These are phyloP conservation scores for Grammothele lineata DNA, from an alignment of 768 basidiomycete species.

Conservation along the genomic window DNA sequence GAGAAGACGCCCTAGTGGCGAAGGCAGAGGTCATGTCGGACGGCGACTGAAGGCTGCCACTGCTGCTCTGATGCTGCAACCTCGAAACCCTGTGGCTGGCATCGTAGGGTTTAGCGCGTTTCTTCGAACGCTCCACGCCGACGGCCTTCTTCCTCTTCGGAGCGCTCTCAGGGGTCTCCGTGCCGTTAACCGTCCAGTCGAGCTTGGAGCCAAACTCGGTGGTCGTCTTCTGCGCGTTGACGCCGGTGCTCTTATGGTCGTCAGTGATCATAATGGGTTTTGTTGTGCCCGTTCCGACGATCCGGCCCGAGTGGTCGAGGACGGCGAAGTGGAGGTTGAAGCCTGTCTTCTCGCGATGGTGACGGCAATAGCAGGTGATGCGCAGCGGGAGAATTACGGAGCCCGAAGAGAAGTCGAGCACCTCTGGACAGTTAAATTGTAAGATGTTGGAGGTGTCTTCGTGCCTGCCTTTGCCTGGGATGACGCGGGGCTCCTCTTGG, in stretches of 20 bases:
- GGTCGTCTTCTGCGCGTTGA: slow-evolving; percentile 22
- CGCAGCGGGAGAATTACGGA: slow-evolving; percentile 88
- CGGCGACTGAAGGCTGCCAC: slow-evolving; percentile 27
- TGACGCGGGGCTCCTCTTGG: slow-evolving; percentile 42
- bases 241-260: slow-evolving; percentile 84
- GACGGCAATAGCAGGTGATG: slow-evolving; percentile 97
- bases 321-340: slow-evolving; percentile 89
- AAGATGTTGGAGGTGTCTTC: slow-evolving; percentile 84
- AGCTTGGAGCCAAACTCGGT: slow-evolving; percentile 13
- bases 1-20: slow-evolving; percentile 29
- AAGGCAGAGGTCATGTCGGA: slow-evolving; percentile 25
- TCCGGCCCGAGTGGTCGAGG: slow-evolving; percentile 70
- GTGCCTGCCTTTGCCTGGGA: slow-evolving; percentile 40
- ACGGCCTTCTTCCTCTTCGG: slow-evolving; percentile 44
- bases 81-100: slow-evolving; percentile 24
- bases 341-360: slow-evolving; percentile 95
- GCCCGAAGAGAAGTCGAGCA: slow-evolving; percentile 85
- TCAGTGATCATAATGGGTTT: slow-evolving; percentile 98
- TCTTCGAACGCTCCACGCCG: slow-evolving; percentile 35
- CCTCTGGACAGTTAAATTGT: slow-evolving; percentile 91
- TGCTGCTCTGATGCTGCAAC: slow-evolving; percentile 26
- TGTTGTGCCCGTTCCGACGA: slow-evolving; percentile 78
- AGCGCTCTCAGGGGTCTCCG: slow-evolving; percentile 24
- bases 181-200: slow-evolving; percentile 11
- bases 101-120: slow-evolving; percentile 72